These are phyloP conservation scores for Alternaria triticina DNA, from an alignment of 2,329 filamentous ascomycete species.

Conservation along the genomic window DNA sequence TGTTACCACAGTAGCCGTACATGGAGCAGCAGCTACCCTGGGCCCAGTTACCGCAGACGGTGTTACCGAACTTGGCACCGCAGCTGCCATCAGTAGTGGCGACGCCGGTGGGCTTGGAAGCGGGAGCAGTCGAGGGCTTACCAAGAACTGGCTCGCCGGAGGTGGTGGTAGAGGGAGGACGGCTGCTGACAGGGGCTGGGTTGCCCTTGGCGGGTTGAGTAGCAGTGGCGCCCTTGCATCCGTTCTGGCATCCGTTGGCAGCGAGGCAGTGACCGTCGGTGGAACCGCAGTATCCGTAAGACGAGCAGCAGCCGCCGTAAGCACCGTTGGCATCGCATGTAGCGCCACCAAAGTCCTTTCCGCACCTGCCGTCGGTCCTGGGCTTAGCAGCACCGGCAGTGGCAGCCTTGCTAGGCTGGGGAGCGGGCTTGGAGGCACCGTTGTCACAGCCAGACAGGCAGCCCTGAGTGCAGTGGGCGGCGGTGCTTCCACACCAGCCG, in stretches of 20 bases:
- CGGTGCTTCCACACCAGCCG: constrained; percentile 53
- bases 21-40: constrained; percentile 63
- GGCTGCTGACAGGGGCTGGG: constrained; percentile 24
- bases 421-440: constrained; percentile 9
- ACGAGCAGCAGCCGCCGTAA: constrained; percentile 51
- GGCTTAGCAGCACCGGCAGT: constrained; percentile 16
- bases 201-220: constrained; percentile 7
- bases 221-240: constrained; percentile 40
- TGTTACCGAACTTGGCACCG: constrained; percentile 57
- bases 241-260: constrained; percentile 50
- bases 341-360: constrained; percentile 48
- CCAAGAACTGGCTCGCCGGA: constrained; percentile 48
- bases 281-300: constrained; percentile 45
- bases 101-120: constrained; percentile 30
- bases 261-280: constrained; percentile 47
- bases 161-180: constrained; percentile 41
- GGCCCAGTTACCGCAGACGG: constrained; percentile 60
- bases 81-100: constrained; percentile 61
- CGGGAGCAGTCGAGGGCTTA: constrained; percentile 28
- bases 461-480: constrained; percentile 48
- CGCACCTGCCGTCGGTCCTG: constrained; percentile 50
- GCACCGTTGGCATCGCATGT: constrained; percentile 49
- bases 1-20: constrained; percentile 63
- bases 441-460: constrained; percentile 51
- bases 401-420: constrained; percentile 10